Base-by-base conservation (phyloP, 345 rosid species). In the Citrus unshiu region DNA sequence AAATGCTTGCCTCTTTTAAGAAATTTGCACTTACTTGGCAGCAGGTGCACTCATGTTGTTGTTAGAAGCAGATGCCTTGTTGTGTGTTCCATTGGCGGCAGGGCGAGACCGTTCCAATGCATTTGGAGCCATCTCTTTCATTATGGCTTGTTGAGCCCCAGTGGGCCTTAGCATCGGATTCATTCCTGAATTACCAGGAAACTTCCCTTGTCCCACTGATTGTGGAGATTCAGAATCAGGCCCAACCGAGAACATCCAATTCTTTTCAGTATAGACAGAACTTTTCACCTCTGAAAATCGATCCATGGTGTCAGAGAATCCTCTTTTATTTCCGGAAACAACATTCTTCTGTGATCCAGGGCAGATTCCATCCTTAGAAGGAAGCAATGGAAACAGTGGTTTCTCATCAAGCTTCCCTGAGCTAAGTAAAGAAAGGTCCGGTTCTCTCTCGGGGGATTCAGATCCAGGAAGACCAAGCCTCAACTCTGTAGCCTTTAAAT, bases 391-490 rank as follows among this genome's bases (percentile, higher is more conserved):
- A 84, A 95, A 93, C 78, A 95, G 86, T 12, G 85, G 90, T 62
- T 91, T 93, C 90, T 90, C 97, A 68, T 92, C 92, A 7, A 86
- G 87, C 32, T 88, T 91, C 79, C 85, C 86, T 1, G 90, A 75
- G 35, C 81, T 83, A 39, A 83, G 70, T 84, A 90, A 80, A 78
- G 88, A 80, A 73, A 88, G 74, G 37, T 84, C 86, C 0, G 84
- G 77, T 58, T 85, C 93, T 78, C 98, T 89, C 64, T 89, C 81
- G 1, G 95, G 97, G 56, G 95, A 91, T 63, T 80, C 95, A 1
- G 90, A 91, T 73, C 94, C 93, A 0, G 98, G 97, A 79, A 93
- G 98, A 34, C 98, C 97, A 21, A 95, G 94, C 77, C 93, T 87
- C 54, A 95, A 81, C 81, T 95, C 98, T 13, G 97, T 91, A 70